A percentile compares a stretch with the other conserved stretches of the same genome.
Conservation (phyloP, 2,329 filamentous ascomycete species). For the Metarhizium robertsii region DNA sequence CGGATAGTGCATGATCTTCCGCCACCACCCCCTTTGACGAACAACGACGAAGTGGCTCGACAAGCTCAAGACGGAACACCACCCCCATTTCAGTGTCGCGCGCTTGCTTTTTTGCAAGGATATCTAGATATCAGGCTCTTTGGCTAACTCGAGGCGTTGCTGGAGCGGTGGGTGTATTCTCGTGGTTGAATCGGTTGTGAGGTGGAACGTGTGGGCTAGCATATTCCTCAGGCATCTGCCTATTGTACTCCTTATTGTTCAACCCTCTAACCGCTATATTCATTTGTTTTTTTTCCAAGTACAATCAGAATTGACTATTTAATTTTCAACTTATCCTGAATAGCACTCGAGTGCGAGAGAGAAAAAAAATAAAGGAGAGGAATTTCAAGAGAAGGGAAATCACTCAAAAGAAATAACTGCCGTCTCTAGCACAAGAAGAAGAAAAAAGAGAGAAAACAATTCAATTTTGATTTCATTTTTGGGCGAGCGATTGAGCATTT, state of each 20-base stretch:
- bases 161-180: slow-evolving; percentile 21
- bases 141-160: slow-evolving; percentile 18
- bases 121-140: slow-evolving; percentile 9
- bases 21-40: slow-evolving; percentile 1
- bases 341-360: slow-evolving; percentile 26
- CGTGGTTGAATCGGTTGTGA: slow-evolving; percentile 25
- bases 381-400: neutral
- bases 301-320: slow-evolving; percentile 48
- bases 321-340: slow-evolving; percentile 26
- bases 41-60: neutral
- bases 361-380: slow-evolving; percentile 11
- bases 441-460: slow-evolving; percentile 5
- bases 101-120: slow-evolving; percentile 14
- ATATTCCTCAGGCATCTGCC: slow-evolving; percentile 23
- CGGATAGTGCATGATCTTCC: slow-evolving; percentile 1
- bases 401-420: slow-evolving; percentile 2
- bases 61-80: neutral
- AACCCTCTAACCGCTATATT: slow-evolving; percentile 24
- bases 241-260: slow-evolving; percentile 32
- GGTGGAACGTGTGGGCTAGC: slow-evolving; percentile 26
- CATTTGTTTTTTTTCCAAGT: slow-evolving; percentile 25
- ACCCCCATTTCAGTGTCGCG: slow-evolving; percentile 11
- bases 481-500: neutral
- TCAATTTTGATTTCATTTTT: slow-evolving; percentile 5
- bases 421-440: slow-evolving; percentile 7